phyloP scores from a whole-genome alignment of 768 basidiomycete genomes.

The Hydnum rufescens region DNA sequence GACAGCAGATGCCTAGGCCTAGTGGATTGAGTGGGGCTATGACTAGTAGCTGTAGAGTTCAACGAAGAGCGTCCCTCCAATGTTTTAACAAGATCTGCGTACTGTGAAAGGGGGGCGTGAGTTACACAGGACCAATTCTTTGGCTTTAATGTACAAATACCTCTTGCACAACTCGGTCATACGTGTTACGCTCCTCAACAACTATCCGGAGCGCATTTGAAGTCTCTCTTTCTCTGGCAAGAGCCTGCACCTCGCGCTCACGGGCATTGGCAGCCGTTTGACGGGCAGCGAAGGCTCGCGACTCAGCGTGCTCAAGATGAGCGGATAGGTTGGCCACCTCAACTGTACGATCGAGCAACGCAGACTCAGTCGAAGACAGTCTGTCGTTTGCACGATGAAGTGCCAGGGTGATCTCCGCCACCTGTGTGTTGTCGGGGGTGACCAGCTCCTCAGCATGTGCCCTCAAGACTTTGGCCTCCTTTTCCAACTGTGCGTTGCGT shows the following conservation, averaged over 20 bases:
- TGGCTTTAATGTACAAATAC: too few relatives aligned
- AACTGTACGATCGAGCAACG: slow-evolving; percentile 2
- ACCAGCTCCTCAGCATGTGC: slow-evolving; percentile 28
- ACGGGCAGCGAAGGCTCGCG: not conserved
- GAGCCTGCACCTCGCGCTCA: slow-evolving; percentile 31
- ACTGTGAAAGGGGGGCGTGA: too few relatives aligned
- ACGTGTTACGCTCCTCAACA: slow-evolving; percentile 29
- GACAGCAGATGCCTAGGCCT: slow-evolving; percentile 22
- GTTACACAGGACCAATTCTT: too few relatives aligned
- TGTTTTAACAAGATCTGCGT: slow-evolving; percentile 50
- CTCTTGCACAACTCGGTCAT: slow-evolving; percentile 44
- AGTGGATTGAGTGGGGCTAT: slow-evolving; percentile 1
- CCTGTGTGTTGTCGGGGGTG: slow-evolving; percentile 22
- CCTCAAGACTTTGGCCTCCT: slow-evolving; percentile 37
- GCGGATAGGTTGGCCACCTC: not conserved
- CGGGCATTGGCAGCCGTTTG: slow-evolving; percentile 22
- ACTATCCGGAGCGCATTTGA: slow-evolving; percentile 21
- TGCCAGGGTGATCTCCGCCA: slow-evolving; percentile 42
- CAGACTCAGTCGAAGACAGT: slow-evolving; percentile 37
- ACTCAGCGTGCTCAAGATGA: not conserved
- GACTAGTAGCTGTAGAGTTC: slow-evolving; percentile 2
- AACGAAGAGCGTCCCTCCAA: slow-evolving; percentile 25
- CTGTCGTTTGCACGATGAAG: slow-evolving; percentile 51
- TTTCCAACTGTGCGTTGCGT: slow-evolving; percentile 36
- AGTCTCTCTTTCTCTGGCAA: slow-evolving; percentile 28